Evolutionary conservation across 306 rosid species (phyloP).

Genomic region (Pyrus communis): DNA sequence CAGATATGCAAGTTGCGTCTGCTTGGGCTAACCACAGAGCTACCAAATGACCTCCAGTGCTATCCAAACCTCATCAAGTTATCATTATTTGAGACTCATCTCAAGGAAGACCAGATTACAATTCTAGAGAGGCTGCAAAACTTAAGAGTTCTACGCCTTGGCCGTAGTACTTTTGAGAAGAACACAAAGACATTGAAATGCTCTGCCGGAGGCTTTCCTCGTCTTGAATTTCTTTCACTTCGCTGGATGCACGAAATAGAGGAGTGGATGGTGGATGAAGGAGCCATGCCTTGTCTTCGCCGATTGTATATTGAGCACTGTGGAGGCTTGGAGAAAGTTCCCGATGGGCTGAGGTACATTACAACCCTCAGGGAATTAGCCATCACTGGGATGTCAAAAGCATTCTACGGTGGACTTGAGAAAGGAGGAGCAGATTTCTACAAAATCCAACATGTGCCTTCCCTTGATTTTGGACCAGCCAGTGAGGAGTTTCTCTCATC

Average conservation of each 20-base stretch:
- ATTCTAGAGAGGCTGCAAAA: constrained; percentile 33
- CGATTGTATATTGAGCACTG: too few relatives aligned
- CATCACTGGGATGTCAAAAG: too few relatives aligned
- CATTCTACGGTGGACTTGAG: too few relatives aligned
- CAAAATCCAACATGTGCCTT: too few relatives aligned
- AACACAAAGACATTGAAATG: too few relatives aligned
- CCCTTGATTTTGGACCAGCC: too few relatives aligned
- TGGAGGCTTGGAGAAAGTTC: too few relatives aligned
- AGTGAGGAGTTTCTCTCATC: too few relatives aligned
- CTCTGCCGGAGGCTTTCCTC: constrained; percentile 41
- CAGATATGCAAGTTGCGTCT: background rate
- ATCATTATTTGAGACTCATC: constrained; percentile 8
- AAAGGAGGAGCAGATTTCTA: too few relatives aligned
- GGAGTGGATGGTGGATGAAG: constrained; percentile 36
- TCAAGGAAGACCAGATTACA: constrained; percentile 19
- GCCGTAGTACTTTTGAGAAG: too few relatives aligned
- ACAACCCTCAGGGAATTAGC: too few relatives aligned
- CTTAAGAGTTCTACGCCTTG: constrained; percentile 17
- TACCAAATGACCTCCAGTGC: constrained; percentile 12
- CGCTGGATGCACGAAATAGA: constrained; percentile 11
- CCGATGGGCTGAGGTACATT: too few relatives aligned
- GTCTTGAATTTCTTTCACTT: constrained; percentile 22
- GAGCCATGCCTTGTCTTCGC: constrained; percentile 19
- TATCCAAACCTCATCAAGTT: constrained; percentile 29
- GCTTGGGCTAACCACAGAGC: accelerated